Percentiles rank a stretch among this genome's conserved stretches.
These are phyloP conservation scores for Daldinia vernicosa DNA, from an alignment of 495 filamentous ascomycete species.

Conservation along the genomic window DNA sequence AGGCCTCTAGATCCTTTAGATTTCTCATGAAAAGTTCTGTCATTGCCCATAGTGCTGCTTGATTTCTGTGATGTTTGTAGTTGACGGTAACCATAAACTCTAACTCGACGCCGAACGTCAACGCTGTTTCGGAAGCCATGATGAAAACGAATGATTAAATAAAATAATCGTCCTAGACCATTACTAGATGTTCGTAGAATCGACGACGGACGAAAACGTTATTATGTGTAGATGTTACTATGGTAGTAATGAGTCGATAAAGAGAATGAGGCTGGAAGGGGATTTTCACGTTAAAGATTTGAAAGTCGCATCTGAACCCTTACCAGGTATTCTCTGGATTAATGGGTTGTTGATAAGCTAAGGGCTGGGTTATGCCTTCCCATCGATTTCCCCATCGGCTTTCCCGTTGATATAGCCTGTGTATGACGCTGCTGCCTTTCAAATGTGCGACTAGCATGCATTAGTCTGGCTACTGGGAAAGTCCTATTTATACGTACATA, in stretches of 20 bases:
- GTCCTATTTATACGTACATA: background rate
- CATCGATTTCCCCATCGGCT: background rate
- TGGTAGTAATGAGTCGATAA: background rate
- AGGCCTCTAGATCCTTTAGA: background rate
- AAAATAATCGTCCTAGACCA: background rate
- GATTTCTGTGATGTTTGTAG: background rate
- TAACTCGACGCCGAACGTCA: background rate
- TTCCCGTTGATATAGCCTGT: background rate
- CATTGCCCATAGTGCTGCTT: background rate
- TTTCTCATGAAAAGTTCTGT: background rate
- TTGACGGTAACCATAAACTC: background rate
- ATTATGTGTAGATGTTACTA: background rate
- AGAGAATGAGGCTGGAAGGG: background rate
- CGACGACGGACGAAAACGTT: background rate
- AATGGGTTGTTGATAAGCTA: background rate
- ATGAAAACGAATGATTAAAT: background rate
- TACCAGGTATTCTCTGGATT: background rate
- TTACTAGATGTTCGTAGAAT: background rate
- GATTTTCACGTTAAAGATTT: background rate
- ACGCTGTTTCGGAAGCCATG: background rate
- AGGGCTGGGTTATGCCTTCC: background rate
- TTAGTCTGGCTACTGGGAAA: background rate
- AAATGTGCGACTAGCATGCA: background rate
- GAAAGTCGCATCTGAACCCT: background rate
- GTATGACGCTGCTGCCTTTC: background rate